Evolutionary conservation across 1,284 basidiomycete species (phyloP).

Genomic region (Ceratobasidium papillatum): DNA sequence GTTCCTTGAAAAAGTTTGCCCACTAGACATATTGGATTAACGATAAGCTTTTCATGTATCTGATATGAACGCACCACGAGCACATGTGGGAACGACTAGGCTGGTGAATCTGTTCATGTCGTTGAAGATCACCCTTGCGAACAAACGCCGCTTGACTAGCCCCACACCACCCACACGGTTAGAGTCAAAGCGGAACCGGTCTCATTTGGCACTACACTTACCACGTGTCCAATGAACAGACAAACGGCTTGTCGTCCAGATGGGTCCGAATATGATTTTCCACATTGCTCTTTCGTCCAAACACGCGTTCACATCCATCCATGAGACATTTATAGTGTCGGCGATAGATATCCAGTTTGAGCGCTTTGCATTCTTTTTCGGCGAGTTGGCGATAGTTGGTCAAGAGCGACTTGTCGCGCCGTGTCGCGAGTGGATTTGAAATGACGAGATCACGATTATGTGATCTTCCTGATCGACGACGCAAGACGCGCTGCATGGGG

Average conservation of each 20-base stretch:
- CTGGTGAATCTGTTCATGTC: conserved; percentile 56
- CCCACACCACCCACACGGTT: neutral
- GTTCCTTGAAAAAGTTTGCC: conserved; percentile 32
- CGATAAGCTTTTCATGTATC: conserved; percentile 23
- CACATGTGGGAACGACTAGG: conserved; percentile 21
- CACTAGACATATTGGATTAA: conserved; percentile 33
- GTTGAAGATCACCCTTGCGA: conserved; percentile 55
- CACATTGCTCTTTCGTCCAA: conserved; percentile 57
- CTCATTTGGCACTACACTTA: conserved; percentile 43
- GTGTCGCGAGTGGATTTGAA: conserved; percentile 3
- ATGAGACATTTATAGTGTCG: conserved; percentile 54
- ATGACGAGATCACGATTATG: conserved; percentile 8
- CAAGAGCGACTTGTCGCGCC: neutral
- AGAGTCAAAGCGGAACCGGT: neutral
- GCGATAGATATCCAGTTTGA: neutral
- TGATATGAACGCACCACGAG: conserved; percentile 21
- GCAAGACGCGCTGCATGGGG: neutral
- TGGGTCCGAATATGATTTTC: conserved; percentile 59
- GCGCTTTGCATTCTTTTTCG: neutral
- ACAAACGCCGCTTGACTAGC: conserved; percentile 55
- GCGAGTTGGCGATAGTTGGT: neutral
- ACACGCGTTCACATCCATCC: conserved; percentile 54
- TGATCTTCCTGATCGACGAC: conserved; percentile 33
- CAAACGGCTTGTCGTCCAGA: conserved; percentile 59
- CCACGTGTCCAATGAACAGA: conserved; percentile 54